A percentile compares a stretch with the other conserved stretches of the same genome.
These are phyloP conservation scores for Colletotrichum sp. DNA, from an alignment of 2,329 filamentous ascomycete genomes.

Conservation along the genomic window DNA sequence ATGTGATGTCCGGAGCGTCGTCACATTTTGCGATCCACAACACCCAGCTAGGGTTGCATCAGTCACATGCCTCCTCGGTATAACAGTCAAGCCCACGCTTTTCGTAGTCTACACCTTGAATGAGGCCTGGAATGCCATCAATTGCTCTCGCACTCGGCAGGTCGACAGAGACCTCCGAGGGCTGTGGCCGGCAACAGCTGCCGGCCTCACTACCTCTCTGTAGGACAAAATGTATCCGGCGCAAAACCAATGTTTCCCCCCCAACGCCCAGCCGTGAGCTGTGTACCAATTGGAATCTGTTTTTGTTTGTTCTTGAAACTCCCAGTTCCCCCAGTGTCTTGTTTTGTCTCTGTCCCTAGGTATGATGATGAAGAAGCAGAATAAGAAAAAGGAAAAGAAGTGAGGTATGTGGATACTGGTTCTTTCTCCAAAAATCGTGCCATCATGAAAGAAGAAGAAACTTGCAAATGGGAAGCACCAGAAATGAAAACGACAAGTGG, in stretches of 20 bases:
- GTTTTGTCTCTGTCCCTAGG: conserved; percentile 5
- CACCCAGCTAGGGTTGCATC: neutral
- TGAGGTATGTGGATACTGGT: neutral
- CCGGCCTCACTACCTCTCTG: neutral
- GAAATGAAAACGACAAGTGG: neutral
- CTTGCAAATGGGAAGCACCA: neutral
- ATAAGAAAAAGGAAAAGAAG: neutral
- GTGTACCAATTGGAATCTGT: neutral
- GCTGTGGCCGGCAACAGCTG: neutral
- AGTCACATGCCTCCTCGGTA: conserved; percentile 1
- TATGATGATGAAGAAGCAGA: conserved; percentile 7
- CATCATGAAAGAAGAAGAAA: conserved; percentile 1
- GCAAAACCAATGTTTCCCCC: neutral
- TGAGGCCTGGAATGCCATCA: conserved; percentile 5
- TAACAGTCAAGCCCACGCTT: neutral
- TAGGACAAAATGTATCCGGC: neutral
- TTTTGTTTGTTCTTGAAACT: conserved; percentile 12
- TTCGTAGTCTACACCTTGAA: neutral
- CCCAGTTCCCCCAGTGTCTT: conserved; percentile 4
- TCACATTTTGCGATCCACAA: neutral
- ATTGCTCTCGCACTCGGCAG: neutral
- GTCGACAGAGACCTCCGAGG: neutral
- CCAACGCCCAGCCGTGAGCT: conserved; percentile 10
- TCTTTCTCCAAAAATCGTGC: conserved; percentile 12
- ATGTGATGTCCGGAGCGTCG: neutral